A percentile compares a stretch with the other conserved stretches of the same genome.
phyloP scores from a whole-genome alignment of 805 yeast genomes.

The Suhomyces canberraensis region DNA sequence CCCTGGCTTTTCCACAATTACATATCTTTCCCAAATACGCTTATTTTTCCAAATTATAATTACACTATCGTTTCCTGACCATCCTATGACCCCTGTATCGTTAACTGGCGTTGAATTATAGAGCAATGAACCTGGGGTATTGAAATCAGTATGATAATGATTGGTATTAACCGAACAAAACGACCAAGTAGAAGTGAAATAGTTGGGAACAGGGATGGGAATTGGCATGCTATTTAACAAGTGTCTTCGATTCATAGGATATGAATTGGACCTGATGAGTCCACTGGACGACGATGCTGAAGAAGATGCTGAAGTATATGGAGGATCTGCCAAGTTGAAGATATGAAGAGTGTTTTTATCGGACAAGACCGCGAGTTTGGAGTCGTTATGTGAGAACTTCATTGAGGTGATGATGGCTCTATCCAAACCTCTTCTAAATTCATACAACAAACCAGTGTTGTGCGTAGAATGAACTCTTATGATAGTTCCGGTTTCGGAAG shows the following conservation, averaged over 20 bases:
- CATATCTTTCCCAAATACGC: slow-evolving; percentile 85
- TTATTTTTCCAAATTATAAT: slow-evolving; percentile 71
- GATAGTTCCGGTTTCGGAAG: slow-evolving; percentile 79
- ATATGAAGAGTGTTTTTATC: slow-evolving; percentile 90
- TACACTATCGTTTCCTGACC: slow-evolving; percentile 73
- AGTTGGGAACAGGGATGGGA: slow-evolving; percentile 57
- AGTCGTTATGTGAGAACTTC: slow-evolving; percentile 76
- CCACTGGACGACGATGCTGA: neutral
- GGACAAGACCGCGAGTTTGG: slow-evolving; percentile 77
- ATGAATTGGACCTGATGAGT: slow-evolving; percentile 2
- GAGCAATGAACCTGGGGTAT: neutral
- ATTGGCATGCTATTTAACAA: slow-evolving; percentile 58
- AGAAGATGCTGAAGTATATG: neutral
- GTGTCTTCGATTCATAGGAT: slow-evolving; percentile 57
- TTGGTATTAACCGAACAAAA: slow-evolving; percentile 68
- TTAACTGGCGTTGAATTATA: slow-evolving; percentile 2
- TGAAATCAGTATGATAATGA: slow-evolving; percentile 28
- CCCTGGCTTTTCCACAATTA: slow-evolving; percentile 49
- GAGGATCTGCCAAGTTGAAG: slow-evolving; percentile 47
- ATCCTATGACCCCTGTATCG: slow-evolving; percentile 50
- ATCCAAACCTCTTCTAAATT: slow-evolving; percentile 88
- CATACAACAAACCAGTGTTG: slow-evolving; percentile 68
- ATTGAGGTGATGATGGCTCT: slow-evolving; percentile 77
- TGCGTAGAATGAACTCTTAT: slow-evolving; percentile 69
- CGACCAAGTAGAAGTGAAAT: slow-evolving; percentile 85